Evolutionary conservation across 768 basidiomycete species (phyloP), one percentile per base, ranked within the genome.

Genomic region (Mrakia hoshinonis): DNA sequence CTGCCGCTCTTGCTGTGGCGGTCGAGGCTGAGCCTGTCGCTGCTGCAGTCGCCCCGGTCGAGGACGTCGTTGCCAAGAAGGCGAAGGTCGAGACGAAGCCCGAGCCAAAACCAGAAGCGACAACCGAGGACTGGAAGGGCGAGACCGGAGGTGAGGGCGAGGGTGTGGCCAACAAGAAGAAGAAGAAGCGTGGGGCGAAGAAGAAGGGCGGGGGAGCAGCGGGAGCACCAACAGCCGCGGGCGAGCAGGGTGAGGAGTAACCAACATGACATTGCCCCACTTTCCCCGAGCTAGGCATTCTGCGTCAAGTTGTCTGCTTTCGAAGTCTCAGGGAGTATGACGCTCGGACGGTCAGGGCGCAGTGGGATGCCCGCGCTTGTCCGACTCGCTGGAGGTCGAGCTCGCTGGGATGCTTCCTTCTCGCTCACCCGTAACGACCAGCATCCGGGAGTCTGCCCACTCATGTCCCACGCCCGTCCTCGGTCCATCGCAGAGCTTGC

Each of bases 101-200:
- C 15, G 43, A 61, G 58, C 31, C 26, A 4, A 29, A 39, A 2
- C 18, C 58, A 36, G 34, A 34, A 3, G 4, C 7, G 1, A n/a
- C 18, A 4, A 10, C 36, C 22, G 34, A 61, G 2, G 36, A 36
- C 13, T 61, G 58, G 58, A 61, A 61, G 58, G 58, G 58, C 11
- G 58, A 61, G 58, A 70, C 48, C 73, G 72, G 68, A 46, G 76
- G 55, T 58, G 67, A 26, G 74, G 70, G 60, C 38, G 77, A 61
- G 58, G 58, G 31, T 20, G 58, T 22, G 12, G 34, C 31, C 5
- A 61, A 34, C 18, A 61, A 61, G 70, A 77, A 77, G 74, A 78
- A 77, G 76, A 67, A 74, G 69, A 74, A 76, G 46, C 74, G 75
- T 64, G 74, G 75, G 51, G 66, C 66, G n/a, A 76, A 76, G 72